Evolutionary conservation across 805 yeast genomes (phyloP).

Genomic region (Kazachstania martiniae): DNA sequence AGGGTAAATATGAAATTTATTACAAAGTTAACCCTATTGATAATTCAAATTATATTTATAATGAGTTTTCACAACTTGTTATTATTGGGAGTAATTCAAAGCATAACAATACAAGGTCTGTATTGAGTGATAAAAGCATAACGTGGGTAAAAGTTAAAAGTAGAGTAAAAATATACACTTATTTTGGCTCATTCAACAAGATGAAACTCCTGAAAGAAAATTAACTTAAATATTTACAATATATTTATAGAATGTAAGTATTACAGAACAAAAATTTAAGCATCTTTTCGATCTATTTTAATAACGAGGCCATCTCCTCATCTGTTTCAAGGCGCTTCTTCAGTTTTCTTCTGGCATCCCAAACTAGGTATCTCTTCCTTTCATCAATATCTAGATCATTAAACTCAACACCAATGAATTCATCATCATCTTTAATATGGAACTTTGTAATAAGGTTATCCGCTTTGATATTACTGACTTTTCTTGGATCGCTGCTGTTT

Average conservation of each 20-base stretch:
- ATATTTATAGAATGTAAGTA: not conserved
- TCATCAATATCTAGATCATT: constrained; percentile 17
- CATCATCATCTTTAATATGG: constrained; percentile 16
- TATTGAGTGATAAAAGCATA: too few relatives aligned
- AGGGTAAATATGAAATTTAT: not conserved
- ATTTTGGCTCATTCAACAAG: not conserved
- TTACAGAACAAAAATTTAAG: too few relatives aligned
- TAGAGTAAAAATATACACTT: not conserved
- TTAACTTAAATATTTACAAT: not conserved
- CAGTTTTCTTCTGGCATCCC: constrained; percentile 52
- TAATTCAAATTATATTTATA: not conserved
- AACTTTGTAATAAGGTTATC: constrained; percentile 23
- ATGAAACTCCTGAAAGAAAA: not conserved
- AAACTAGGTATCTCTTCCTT: constrained; percentile 35
- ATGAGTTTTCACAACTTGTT: too few relatives aligned
- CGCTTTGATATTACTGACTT: constrained; percentile 21
- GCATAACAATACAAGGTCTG: too few relatives aligned
- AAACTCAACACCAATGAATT: constrained; percentile 8
- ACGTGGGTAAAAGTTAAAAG: not conserved
- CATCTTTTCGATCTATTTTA: too few relatives aligned
- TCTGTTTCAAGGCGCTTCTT: constrained; percentile 19
- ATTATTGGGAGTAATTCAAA: too few relatives aligned
- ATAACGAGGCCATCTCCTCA: constrained; percentile 4
- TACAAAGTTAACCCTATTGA: not conserved
- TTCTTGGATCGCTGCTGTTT: constrained; percentile 18